These are phyloP conservation scores for Mediolabrus comicus DNA, from an alignment of 108 stramenopile species.

Conservation along the genomic window DNA sequence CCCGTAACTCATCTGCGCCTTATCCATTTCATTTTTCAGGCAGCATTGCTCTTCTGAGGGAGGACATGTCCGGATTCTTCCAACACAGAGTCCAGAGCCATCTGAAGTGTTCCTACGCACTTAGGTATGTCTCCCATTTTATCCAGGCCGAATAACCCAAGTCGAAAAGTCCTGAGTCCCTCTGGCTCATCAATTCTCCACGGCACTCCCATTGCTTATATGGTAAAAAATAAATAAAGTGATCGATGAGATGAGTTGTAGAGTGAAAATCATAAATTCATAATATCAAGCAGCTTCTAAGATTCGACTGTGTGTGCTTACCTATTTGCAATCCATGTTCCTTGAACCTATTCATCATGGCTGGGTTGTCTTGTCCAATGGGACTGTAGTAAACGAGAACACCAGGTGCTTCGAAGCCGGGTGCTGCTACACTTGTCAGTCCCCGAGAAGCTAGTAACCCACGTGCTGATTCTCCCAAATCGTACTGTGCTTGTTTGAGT, in stretches of 20 bases:
- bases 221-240: too few species aligned
- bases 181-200: conserved; percentile 91
- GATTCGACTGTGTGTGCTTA: too few species aligned
- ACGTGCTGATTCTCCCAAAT: conserved; percentile 73
- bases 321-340: conserved; percentile 83
- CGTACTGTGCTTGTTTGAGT: conserved; percentile 70
- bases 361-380: conserved; percentile 71
- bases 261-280: too few species aligned
- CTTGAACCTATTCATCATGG: conserved; percentile 90
- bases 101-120: conserved; percentile 72
- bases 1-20: too few species aligned
- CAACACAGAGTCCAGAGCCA: conserved; percentile 77
- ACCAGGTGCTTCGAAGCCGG: conserved; percentile 88
- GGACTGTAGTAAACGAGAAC: conserved; percentile 90
- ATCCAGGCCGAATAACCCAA: conserved; percentile 92
- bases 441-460: conserved; percentile 66
- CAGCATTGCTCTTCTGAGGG: conserved; percentile 48
- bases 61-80: conserved; percentile 49
- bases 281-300: too few species aligned
- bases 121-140: conserved; percentile 81
- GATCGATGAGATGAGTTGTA: too few species aligned
- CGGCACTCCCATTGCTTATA: conserved; percentile 95
- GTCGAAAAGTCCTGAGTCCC: conserved; percentile 86
- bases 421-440: conserved; percentile 80
- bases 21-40: too few species aligned